Evolutionary conservation across 495 filamentous ascomycete genomes (phyloP).

Genomic region (Chlorociboria aeruginascens): DNA sequence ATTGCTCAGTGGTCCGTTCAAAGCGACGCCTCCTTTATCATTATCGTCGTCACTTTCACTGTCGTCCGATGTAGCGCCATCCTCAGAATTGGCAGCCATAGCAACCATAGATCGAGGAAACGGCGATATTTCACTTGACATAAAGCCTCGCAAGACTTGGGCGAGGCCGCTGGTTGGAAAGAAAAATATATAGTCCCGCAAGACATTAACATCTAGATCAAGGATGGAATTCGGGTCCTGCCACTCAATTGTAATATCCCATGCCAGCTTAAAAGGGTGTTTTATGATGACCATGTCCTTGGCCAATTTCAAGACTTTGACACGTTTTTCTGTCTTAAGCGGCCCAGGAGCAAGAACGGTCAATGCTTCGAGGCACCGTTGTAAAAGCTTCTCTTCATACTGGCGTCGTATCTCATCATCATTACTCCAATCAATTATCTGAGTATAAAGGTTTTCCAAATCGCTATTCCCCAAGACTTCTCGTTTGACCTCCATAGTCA

Average conservation of each 20-base stretch:
- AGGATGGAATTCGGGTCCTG: slow-evolving; percentile 59
- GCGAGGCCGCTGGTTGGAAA: slow-evolving; percentile 76
- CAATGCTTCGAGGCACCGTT: slow-evolving; percentile 66
- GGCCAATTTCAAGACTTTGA: slow-evolving; percentile 60
- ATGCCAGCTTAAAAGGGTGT: slow-evolving; percentile 80
- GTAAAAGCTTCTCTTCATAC: slow-evolving; percentile 86
- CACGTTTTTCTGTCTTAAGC: slow-evolving; percentile 54
- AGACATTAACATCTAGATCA: slow-evolving; percentile 59
- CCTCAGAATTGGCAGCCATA: slow-evolving; percentile 14
- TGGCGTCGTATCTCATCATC: slow-evolving; percentile 74
- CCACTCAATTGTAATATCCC: slow-evolving; percentile 86
- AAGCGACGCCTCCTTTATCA: slow-evolving; percentile 36
- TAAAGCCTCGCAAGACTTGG: slow-evolving; percentile 67
- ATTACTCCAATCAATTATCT: slow-evolving; percentile 78
- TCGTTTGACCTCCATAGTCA: slow-evolving; percentile 74
- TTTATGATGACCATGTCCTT: slow-evolving; percentile 92
- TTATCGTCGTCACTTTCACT: slow-evolving; percentile 29
- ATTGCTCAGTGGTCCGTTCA: slow-evolving; percentile 40
- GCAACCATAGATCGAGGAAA: slow-evolving; percentile 39
- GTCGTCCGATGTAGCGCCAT: slow-evolving; percentile 17
- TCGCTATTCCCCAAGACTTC: slow-evolving; percentile 64
- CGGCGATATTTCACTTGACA: slow-evolving; percentile 75
- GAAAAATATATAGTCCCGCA: slow-evolving; percentile 68
- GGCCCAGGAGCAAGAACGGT: slow-evolving; percentile 45
- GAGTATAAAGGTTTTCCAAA: slow-evolving; percentile 62